Base-by-base conservation (phyloP, 441 rosid genomes). In the Arabidopsis lyrata region DNA sequence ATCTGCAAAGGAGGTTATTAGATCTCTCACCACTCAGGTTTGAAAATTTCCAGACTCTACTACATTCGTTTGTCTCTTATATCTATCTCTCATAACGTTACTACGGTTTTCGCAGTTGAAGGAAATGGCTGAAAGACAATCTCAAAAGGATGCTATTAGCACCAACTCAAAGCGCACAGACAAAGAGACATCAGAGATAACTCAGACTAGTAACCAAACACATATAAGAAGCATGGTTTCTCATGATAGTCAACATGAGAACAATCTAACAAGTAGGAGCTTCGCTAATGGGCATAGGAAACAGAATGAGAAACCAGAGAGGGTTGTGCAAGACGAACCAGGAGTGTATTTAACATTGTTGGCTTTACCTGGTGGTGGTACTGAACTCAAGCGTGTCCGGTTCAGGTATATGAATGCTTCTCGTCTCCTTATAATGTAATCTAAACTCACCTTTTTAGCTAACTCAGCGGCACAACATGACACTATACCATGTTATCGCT, bases 331-430 rank as follows among this genome's bases (percentile, higher is more conserved):
- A 74, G 88, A 81, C 62, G 95, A 90, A 80, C 88, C 93, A 5
- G 98, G 98, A 12, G 93, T 91, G 52, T 93, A 88, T 81, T 70
- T 91, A 66, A 88, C 98, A 14, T 63, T 91, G 62, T 78, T 79
- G 36, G 65, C 86, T 50, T 77, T 86, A 76, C 92, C 96, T 22
- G 71, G 77, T 63, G 96, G 90, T 69, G 81, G 83, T 53, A 85
- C 83, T 63, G 95, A 88, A 77, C 92, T 93, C 66, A 88, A 86
- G 81, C 87, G 95, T 60, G 88, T 91, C 44, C 90, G 97, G 44
- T 93, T 93, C 88, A 91, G 98, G 97, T 93, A 87, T 48, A 57
- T 49, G 68, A 16, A 27, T 39, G 49, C 39, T n/a, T 41, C 24
- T 59, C 6, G 1, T 15, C 35, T 47, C 15, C 34, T 56, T 22